Conservation (phyloP, 78 protist genomes). For the Dictyostelium intermedium region DNA sequence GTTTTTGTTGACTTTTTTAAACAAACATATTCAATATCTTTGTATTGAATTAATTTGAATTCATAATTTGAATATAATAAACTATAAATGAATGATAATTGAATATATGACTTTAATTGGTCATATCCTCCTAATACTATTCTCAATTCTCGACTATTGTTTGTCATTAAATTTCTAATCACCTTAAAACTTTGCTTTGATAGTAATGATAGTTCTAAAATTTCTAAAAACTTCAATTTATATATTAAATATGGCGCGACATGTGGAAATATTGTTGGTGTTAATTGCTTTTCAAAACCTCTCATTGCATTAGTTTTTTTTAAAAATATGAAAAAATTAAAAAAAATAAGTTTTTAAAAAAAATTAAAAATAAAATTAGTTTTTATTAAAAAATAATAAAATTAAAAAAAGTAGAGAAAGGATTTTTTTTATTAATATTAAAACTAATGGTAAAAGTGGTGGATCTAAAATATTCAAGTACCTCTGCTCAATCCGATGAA, state of each 20-base stretch:
- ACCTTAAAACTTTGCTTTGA: background rate
- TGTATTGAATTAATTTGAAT: background rate
- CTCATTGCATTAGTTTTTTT: too few relatives aligned
- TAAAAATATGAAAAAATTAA: too few relatives aligned
- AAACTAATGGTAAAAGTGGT: too few relatives aligned
- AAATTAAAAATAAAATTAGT: too few relatives aligned
- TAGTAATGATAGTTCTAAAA: background rate
- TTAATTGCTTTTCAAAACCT: background rate
- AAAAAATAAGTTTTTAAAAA: too few relatives aligned
- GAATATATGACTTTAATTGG: background rate
- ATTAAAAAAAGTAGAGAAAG: too few relatives aligned
- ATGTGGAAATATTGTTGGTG: background rate
- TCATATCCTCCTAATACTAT: background rate
- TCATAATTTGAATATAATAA: background rate
- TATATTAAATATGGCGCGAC: background rate
- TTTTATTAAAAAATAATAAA: too few relatives aligned
- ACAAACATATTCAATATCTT: background rate
- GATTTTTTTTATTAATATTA: too few relatives aligned
- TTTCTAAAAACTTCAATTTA: background rate
- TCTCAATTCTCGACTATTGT: background rate
- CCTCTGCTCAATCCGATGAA: too few relatives aligned
- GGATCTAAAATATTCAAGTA: too few relatives aligned
- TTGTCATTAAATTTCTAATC: background rate
- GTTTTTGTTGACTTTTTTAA: too few relatives aligned
- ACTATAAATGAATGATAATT: background rate